phyloP scores from a whole-genome alignment of 371 early-diverging fungal species.

The Mortierella sp. region DNA sequence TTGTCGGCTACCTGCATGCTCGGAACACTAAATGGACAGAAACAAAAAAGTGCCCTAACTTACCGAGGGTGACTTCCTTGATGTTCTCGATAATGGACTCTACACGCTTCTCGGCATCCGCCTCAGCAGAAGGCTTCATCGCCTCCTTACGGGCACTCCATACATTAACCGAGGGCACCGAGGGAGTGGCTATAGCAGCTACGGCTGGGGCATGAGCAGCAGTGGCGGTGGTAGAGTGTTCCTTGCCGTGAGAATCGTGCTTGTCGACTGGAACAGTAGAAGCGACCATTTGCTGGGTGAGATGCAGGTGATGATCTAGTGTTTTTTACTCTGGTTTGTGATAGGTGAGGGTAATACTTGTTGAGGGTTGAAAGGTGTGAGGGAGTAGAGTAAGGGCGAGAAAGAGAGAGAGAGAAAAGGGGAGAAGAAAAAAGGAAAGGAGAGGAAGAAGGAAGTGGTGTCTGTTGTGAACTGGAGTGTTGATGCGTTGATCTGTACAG shows the following conservation, averaged over 20 bases:
- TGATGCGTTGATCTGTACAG: neutral
- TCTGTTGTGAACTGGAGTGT: neutral
- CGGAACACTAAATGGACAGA: neutral
- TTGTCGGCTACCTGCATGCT: neutral
- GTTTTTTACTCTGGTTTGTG: neutral
- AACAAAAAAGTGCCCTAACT: neutral
- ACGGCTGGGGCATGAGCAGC: neutral
- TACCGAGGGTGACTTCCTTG: constrained; percentile 59
- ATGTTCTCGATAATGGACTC: constrained; percentile 48
- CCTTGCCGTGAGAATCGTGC: constrained; percentile 20
- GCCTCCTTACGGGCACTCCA: constrained; percentile 66
- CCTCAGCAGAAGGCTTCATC: constrained; percentile 42
- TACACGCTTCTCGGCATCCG: constrained; percentile 46
- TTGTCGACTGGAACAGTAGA: constrained; percentile 30
- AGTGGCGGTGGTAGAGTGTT: constrained; percentile 10
- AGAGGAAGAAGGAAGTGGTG: neutral
- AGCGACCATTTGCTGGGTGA: constrained; percentile 21
- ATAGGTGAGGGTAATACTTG: neutral
- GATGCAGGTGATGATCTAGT: neutral
- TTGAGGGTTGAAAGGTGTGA: neutral
- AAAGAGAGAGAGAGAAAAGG: neutral
- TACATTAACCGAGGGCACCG: constrained; percentile 68
- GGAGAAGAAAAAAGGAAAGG: neutral
- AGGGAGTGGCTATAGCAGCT: neutral
- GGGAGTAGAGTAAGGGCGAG: neutral